Percentiles rank a stretch among this genome's conserved stretches.
Conservation (phyloP, 2,329 filamentous ascomycete species). For the Neopestalotiopsis sp. region DNA sequence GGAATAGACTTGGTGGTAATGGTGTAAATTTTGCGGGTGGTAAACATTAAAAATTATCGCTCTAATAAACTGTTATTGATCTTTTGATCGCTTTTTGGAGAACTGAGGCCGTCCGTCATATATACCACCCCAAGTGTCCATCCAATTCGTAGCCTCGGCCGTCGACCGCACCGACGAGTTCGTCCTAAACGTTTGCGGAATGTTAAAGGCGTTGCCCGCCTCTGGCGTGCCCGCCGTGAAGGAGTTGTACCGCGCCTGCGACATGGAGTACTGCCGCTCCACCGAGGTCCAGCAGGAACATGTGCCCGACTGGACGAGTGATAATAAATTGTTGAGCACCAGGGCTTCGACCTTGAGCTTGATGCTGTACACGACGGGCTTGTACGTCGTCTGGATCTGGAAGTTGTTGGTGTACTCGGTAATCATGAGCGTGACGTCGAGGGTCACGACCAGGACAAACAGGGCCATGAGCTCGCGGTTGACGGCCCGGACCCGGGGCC, state of each 20-base stretch:
- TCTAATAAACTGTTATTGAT: background rate
- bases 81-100: slow-evolving; percentile 8
- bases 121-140: slow-evolving; percentile 8
- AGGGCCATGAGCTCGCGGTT: slow-evolving; percentile 48
- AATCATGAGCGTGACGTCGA: slow-evolving; percentile 45
- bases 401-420: slow-evolving; percentile 45
- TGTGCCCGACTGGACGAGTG: slow-evolving; percentile 3
- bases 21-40: too few species aligned
- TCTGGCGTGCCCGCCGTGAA: background rate
- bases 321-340: slow-evolving; percentile 46
- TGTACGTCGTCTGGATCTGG: slow-evolving; percentile 43
- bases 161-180: slow-evolving; percentile 1
- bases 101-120: slow-evolving; percentile 6
- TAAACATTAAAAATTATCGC: background rate
- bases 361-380: slow-evolving; percentile 47
- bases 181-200: background rate
- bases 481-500: slow-evolving; percentile 29
- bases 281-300: slow-evolving; percentile 5
- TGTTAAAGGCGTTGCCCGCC: background rate
- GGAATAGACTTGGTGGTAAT: too few species aligned
- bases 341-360: slow-evolving; percentile 61
- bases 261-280: slow-evolving; percentile 6
- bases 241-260: background rate
- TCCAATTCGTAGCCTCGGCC: background rate
- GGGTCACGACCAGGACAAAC: slow-evolving; percentile 46